Conservation (phyloP, 495 filamentous ascomycete genomes). For the Evernia prunastri region DNA sequence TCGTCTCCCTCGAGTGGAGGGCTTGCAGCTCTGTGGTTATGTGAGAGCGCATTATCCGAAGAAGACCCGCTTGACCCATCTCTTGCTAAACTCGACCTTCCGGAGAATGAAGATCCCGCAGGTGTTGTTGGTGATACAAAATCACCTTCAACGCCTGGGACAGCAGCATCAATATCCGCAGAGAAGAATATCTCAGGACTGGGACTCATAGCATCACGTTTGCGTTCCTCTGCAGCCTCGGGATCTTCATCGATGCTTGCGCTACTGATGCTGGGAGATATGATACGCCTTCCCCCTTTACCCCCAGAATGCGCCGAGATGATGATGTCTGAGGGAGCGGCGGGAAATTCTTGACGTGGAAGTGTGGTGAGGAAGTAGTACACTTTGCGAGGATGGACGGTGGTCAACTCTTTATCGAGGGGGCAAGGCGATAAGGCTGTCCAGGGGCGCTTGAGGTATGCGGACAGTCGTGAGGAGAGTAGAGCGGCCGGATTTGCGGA, state of each 20-base stretch:
- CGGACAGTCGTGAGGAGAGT: constrained; percentile 82
- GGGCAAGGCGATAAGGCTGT: constrained; percentile 75
- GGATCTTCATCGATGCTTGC: constrained; percentile 58
- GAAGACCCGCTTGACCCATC: constrained; percentile 31
- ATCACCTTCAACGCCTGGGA: constrained; percentile 41
- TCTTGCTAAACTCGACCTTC: constrained; percentile 35
- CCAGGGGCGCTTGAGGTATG: constrained; percentile 87
- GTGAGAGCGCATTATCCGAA: constrained; percentile 41
- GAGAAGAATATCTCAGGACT: constrained; percentile 92
- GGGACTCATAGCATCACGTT: constrained; percentile 70
- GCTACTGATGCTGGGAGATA: constrained; percentile 82
- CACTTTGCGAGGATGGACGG: constrained; percentile 86
- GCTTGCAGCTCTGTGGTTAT: constrained; percentile 64
- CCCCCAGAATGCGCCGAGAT: constrained; percentile 31
- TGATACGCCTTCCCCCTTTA: constrained; percentile 49
- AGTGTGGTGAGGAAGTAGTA: constrained; percentile 91
- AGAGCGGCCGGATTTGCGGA: constrained; percentile 94
- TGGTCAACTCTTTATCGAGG: constrained; percentile 83
- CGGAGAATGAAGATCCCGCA: constrained; percentile 53
- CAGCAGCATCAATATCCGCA: constrained; percentile 61
- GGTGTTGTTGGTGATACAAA: constrained; percentile 48
- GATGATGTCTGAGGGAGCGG: constrained; percentile 52
- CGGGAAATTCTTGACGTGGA: constrained; percentile 75
- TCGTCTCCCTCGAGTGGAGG: constrained; percentile 93
- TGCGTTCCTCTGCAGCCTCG: constrained; percentile 62